A percentile compares a stretch with the other conserved stretches of the same genome.
Conservation (phyloP, 2,329 filamentous ascomycete genomes). For the Talaromyces sp. region DNA sequence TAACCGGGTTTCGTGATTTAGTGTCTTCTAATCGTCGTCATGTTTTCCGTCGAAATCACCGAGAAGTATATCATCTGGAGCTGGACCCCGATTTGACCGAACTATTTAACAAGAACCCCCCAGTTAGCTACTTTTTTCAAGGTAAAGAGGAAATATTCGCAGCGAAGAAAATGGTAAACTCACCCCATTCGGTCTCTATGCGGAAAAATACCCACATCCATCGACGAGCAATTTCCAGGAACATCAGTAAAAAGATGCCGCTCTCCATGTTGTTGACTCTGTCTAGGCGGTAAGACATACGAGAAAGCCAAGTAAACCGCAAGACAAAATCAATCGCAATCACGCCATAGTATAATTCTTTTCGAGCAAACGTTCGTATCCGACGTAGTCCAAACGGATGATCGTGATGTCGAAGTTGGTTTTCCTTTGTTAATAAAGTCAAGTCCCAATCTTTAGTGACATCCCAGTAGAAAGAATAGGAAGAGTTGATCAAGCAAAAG, state of each 20-base stretch:
- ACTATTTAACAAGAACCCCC: slow-evolving; percentile 28
- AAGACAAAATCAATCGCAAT: slow-evolving; percentile 74
- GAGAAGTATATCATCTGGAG: slow-evolving; percentile 66
- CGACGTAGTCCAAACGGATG: slow-evolving; percentile 74
- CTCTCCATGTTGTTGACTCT: slow-evolving; percentile 82
- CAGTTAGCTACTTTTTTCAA: background rate
- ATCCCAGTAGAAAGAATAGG: slow-evolving; percentile 99
- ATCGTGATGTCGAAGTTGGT: slow-evolving; percentile 38
- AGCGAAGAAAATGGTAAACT: slow-evolving; percentile 26
- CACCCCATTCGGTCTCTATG: slow-evolving; percentile 87
- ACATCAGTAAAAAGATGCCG: slow-evolving; percentile 81
- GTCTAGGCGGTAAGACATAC: slow-evolving; percentile 75
- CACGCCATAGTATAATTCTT: slow-evolving; percentile 74
- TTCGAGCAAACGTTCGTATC: slow-evolving; percentile 65
- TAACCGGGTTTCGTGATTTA: background rate
- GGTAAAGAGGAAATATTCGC: too few species aligned
- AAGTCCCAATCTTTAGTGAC: slow-evolving; percentile 96
- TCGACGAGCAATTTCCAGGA: slow-evolving; percentile 77
- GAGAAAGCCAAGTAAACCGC: slow-evolving; percentile 86
- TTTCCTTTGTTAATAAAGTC: slow-evolving; percentile 64
- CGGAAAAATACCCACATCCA: slow-evolving; percentile 98
- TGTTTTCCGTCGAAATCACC: slow-evolving; percentile 66
- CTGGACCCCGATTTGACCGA: slow-evolving; percentile 51
- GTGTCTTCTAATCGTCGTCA: slow-evolving; percentile 49
- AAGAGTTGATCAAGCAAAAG: slow-evolving; percentile 74